Evolutionary conservation across 805 yeast species (phyloP).

Genomic region (Vanderwaltozyma verrucispora): DNA sequence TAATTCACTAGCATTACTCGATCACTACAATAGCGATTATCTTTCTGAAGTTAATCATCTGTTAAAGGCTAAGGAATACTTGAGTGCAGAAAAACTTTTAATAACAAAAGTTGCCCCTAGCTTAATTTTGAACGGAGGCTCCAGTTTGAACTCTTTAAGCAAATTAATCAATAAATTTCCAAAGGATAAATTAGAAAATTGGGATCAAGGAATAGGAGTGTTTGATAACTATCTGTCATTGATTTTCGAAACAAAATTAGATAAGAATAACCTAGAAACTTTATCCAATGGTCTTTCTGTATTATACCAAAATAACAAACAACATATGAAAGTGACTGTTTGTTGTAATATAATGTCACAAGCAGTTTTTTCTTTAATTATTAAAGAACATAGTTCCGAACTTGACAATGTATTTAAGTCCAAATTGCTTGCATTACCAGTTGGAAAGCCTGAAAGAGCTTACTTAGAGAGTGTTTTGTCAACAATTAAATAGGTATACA

Average conservation of each 20-base stretch:
- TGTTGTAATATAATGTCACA: constrained; percentile 47
- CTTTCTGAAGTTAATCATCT: constrained; percentile 53
- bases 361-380: constrained; percentile 26
- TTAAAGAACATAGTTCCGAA: not conserved
- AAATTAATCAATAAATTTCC: constrained; percentile 39
- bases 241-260: constrained; percentile 16
- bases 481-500: constrained; percentile 21
- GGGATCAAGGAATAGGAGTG: constrained; percentile 51
- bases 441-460: constrained; percentile 22
- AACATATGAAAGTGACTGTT: constrained; percentile 30
- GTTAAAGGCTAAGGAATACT: constrained; percentile 48
- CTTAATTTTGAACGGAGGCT: constrained; percentile 31
- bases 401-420: not conserved
- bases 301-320: constrained; percentile 28
- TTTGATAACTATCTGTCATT: constrained; percentile 40
- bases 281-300: constrained; percentile 33
- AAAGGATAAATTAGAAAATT: constrained; percentile 32
- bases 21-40: constrained; percentile 39
- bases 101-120: constrained; percentile 59
- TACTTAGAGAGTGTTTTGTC: constrained; percentile 25
- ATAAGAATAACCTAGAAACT: constrained; percentile 25
- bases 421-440: constrained; percentile 13
- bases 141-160: constrained; percentile 33
- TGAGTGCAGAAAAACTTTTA: constrained; percentile 53
- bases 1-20: constrained; percentile 51